These are phyloP conservation scores for Pachysandra terminalis DNA, from an alignment of 164 flowering plant genomes.

Conservation along the genomic window DNA sequence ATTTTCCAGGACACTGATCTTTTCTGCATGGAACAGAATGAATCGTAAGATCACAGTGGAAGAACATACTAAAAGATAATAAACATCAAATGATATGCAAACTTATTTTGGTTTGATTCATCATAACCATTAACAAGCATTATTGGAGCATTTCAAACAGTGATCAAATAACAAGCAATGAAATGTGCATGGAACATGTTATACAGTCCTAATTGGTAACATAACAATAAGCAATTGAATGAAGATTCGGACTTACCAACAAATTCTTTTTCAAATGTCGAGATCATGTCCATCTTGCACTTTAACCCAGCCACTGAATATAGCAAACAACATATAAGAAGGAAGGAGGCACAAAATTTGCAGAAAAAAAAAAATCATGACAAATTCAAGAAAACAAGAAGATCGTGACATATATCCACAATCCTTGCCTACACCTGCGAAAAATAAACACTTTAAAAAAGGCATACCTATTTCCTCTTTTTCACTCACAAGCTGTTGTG, in stretches of 20 bases:
- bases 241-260: constrained; percentile 33
- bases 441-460: constrained; percentile 8
- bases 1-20: constrained; percentile 38
- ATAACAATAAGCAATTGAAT: background rate
- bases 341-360: background rate
- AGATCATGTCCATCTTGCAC: constrained; percentile 46
- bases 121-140: too few species aligned
- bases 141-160: background rate
- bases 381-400: background rate
- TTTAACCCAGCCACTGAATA: constrained; percentile 42
- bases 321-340: constrained; percentile 10
- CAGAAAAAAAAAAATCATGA: background rate
- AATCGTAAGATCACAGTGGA: background rate
- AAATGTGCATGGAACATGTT: background rate
- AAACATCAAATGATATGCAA: too few species aligned
- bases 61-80: background rate
- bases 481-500: constrained; percentile 40
- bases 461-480: constrained; percentile 62
- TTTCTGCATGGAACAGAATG: constrained; percentile 35
- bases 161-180: background rate
- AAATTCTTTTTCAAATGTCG: constrained; percentile 33
- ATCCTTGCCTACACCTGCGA: constrained; percentile 8
- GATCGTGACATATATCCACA: background rate
- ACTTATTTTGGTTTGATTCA: background rate
- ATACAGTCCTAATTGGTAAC: background rate